Percentiles rank a stretch among this genome's conserved stretches.
phyloP scores from a whole-genome alignment of 2,329 filamentous ascomycete species.

The Botrytis elliptica region DNA sequence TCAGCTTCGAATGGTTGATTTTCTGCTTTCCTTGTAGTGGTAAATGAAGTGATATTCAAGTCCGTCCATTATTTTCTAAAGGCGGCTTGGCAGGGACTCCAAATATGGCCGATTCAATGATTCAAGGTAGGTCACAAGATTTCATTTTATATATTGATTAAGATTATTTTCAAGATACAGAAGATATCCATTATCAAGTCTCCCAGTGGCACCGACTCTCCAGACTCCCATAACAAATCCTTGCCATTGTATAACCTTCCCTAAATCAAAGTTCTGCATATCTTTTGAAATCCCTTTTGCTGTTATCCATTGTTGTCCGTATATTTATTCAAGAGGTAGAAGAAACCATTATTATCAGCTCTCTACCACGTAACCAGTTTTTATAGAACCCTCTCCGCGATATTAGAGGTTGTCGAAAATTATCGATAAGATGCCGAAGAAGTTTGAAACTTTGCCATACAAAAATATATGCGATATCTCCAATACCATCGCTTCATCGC shows the following conservation, averaged over 20 bases:
- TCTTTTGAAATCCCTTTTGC: neutral
- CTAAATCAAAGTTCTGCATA: neutral
- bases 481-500: neutral
- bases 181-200: neutral
- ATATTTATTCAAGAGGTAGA: neutral
- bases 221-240: neutral
- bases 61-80: fast-evolving
- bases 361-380: neutral
- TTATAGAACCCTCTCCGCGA: neutral
- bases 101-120: neutral
- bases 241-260: neutral
- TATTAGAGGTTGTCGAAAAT: neutral
- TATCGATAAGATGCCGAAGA: neutral
- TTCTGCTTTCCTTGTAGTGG: neutral
- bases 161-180: neutral
- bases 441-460: neutral
- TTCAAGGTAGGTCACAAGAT: neutral
- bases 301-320: neutral
- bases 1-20: neutral
- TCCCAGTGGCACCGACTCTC: neutral
- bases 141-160: neutral
- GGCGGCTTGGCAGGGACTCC: neutral
- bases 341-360: neutral
- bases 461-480: neutral
- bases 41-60: neutral